Base-by-base conservation (phyloP, 2,329 filamentous ascomycete species). In the Geoglossum cookeanum region DNA sequence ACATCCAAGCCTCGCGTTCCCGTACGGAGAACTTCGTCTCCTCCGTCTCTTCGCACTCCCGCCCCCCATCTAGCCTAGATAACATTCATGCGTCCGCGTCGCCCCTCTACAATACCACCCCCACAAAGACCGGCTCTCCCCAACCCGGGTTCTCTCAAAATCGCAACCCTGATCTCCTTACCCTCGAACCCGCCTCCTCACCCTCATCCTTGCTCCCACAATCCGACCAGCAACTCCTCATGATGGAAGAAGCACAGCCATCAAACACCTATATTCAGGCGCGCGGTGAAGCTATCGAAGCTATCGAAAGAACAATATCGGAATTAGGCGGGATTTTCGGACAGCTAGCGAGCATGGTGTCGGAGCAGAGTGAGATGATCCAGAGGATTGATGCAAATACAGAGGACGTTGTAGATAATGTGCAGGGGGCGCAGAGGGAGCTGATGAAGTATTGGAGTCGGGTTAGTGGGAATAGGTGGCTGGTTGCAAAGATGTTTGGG, bases 11-110 rank as follows among this genome's bases (percentile, higher is more conserved):
- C 2, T 94, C 87, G 58, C 78, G 89, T 59, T 89, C 87, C 51
- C 77, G 92, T 62, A 97, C 92, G 27, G 92, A 97, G 71, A 95
- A 97, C 67, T 98, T 98, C 65, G 88, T 98, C 57, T 94, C 87
- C 2, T 85, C 85, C 2, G 89, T 96, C 13, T 87, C 86, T 1
- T 83, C 87, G 59, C 84, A 88, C 64, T 78, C 85, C 1, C 81
- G 86, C 63, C 74, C 87, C 59, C 83, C 88, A 63, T 78, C 85
- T 1, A 81, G 86, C 63, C 74, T 76, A 0, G 69, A 74, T 4
- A 75, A 79, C 55, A 70, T 85, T 42, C 79, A 81, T 64, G 81
- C 87, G 65, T 89, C 84, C 4, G 86, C 88, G 17, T 92, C 85
- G 5, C 91, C 91, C 0, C 74, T 97, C 1, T 97, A 97, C 70